Percentiles rank a stretch among this genome's conserved stretches.
These are phyloP conservation scores for Alternaria tenuissima DNA, from an alignment of 2,329 filamentous ascomycete genomes.

Conservation along the genomic window DNA sequence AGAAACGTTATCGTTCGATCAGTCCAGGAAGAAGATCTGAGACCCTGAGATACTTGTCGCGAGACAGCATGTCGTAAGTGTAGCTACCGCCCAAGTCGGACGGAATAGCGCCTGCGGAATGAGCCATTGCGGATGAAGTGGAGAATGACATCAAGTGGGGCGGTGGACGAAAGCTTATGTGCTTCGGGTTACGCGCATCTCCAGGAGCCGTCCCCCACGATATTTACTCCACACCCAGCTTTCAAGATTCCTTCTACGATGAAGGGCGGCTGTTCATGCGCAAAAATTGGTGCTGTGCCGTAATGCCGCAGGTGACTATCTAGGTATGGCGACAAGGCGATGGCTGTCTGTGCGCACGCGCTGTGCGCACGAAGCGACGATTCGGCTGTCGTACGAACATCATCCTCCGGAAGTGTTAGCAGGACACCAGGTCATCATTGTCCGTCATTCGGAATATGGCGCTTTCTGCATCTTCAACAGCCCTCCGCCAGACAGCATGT, in stretches of 20 bases:
- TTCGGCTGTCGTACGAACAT: too few relatives aligned
- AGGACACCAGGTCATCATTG: neutral
- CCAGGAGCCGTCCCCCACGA: neutral
- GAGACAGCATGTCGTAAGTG: neutral
- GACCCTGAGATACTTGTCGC: neutral
- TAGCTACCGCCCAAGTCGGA: neutral
- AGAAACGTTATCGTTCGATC: neutral
- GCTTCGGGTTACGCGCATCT: neutral
- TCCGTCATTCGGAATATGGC: neutral
- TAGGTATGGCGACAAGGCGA: too few relatives aligned
- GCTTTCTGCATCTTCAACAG: rapidly evolving
- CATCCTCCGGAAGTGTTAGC: neutral
- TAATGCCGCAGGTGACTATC: too few relatives aligned
- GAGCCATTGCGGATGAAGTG: neutral
- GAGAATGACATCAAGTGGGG: neutral
- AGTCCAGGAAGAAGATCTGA: neutral
- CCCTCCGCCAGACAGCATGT: rapidly evolving
- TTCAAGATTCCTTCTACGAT: neutral
- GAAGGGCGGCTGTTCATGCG: rapidly evolving
- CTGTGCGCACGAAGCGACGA: too few relatives aligned
- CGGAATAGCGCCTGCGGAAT: neutral
- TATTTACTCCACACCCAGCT: neutral
- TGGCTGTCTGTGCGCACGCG: too few relatives aligned
- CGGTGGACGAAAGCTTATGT: neutral
- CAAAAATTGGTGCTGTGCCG: too few relatives aligned